These are phyloP conservation scores for Fusarium sp. DNA, from an alignment of 2,329 filamentous ascomycete species.

Conservation along the genomic window DNA sequence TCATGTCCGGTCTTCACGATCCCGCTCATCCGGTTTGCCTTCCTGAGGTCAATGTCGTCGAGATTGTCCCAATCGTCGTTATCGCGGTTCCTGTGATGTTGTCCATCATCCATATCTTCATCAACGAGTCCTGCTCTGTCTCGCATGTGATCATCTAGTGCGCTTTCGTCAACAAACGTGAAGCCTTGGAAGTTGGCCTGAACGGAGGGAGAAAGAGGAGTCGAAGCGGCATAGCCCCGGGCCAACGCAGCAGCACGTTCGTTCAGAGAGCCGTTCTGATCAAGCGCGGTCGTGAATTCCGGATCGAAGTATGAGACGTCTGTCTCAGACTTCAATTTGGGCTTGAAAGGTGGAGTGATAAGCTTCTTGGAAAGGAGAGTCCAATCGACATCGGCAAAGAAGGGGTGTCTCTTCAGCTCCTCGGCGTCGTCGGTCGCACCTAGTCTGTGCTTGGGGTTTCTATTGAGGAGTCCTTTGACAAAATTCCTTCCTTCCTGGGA, in stretches of 20 bases:
- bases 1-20: slow-evolving; percentile 68
- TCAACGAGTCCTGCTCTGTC: slow-evolving; percentile 59
- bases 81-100: slow-evolving; percentile 51
- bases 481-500: slow-evolving; percentile 97
- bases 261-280: slow-evolving; percentile 87
- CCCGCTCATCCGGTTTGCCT: slow-evolving; percentile 70
- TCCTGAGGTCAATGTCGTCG: slow-evolving; percentile 62
- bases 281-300: slow-evolving; percentile 95
- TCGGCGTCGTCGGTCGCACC: slow-evolving; percentile 91
- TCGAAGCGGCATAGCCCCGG: slow-evolving; percentile 86
- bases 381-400: slow-evolving; percentile 97
- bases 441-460: slow-evolving; percentile 94
- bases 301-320: slow-evolving; percentile 99
- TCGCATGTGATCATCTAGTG: slow-evolving; percentile 85
- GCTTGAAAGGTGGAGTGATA: slow-evolving; percentile 96
- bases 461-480: slow-evolving; percentile 95
- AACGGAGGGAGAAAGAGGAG: slow-evolving; percentile 91
- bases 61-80: slow-evolving; percentile 67
- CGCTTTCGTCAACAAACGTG: slow-evolving; percentile 98
- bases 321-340: slow-evolving; percentile 92
- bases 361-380: slow-evolving; percentile 86
- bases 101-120: slow-evolving; percentile 69
- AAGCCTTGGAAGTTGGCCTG: slow-evolving; percentile 99
- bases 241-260: slow-evolving; percentile 88
- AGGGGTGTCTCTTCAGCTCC: slow-evolving; percentile 92